Percentiles rank a stretch among this genome's conserved stretches.
Conservation (phyloP, 2,329 filamentous ascomycete species). For the Neocatenulostroma microsporum region DNA sequence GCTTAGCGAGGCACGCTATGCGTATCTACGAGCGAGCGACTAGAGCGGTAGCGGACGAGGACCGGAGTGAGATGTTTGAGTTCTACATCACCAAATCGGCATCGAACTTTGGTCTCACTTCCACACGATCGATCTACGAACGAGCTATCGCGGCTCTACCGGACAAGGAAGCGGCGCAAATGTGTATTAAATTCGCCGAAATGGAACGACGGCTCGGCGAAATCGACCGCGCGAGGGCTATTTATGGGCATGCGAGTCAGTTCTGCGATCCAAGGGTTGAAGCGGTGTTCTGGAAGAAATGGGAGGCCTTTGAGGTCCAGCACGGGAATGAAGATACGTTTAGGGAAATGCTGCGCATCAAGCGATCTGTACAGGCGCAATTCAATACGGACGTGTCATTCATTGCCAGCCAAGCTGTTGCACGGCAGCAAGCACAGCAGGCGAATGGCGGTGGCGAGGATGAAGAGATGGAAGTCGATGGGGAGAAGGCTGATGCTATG, state of each 20-base stretch:
- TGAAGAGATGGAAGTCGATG: constrained; percentile 37
- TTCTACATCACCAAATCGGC: constrained; percentile 99
- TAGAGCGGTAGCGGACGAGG: constrained; percentile 86
- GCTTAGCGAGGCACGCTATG: constrained; percentile 93
- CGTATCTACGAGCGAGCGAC: constrained; percentile 97
- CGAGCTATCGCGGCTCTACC: constrained; percentile 89
- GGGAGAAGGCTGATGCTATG: constrained; percentile 69
- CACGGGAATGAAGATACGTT: constrained; percentile 99
- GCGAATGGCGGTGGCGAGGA: constrained; percentile 37
- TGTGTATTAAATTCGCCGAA: constrained; percentile 98
- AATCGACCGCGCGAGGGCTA: constrained; percentile 88
- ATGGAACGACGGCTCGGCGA: constrained; percentile 89
- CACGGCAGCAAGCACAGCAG: constrained; percentile 57
- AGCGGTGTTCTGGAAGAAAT: constrained; percentile 87
- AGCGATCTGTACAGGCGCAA: constrained; percentile 91
- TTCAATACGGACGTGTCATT: constrained; percentile 99
- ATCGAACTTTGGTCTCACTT: constrained; percentile 93
- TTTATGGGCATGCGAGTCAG: constrained; percentile 93
- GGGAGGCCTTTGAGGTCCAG: constrained; percentile 95
- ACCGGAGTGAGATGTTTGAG: constrained; percentile 95
- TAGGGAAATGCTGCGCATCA: constrained; percentile 98
- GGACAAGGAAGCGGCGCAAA: constrained; percentile 85
- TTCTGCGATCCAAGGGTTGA: constrained; percentile 94
- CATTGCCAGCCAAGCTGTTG: constrained; percentile 90
- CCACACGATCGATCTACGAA: constrained; percentile 92